Evolutionary conservation across 2,329 filamentous ascomycete species (phyloP).

Genomic region (Aaosphaeria pasadenensis): DNA sequence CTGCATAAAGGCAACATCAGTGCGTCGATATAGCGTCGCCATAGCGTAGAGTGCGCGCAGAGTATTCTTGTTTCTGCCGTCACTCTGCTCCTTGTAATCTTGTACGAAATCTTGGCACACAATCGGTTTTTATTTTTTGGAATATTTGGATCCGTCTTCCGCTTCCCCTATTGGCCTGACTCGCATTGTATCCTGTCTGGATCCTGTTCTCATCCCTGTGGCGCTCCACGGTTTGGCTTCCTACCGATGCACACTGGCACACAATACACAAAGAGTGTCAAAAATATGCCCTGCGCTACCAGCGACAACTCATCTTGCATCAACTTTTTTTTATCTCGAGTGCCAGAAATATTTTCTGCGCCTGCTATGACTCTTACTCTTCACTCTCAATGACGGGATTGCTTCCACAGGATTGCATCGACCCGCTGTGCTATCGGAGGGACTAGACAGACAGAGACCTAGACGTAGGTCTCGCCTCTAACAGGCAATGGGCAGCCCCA

Average conservation of each 20-base stretch:
- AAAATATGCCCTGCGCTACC: constrained; percentile 24
- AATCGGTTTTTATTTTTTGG: constrained; percentile 32
- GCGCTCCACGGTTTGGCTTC: constrained; percentile 16
- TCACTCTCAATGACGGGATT: constrained; percentile 13
- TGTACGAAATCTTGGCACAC: constrained; percentile 29
- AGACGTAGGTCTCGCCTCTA: constrained; percentile 6
- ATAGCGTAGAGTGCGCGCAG: constrained; percentile 6
- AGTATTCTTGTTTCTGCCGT: constrained; percentile 25
- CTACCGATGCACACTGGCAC: constrained; percentile 26
- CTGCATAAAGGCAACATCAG: constrained; percentile 24
- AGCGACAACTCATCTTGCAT: constrained; percentile 37
- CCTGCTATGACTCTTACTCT: constrained; percentile 23
- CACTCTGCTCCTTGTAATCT: constrained; percentile 26
- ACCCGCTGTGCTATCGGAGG: neutral
- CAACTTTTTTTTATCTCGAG: too few relatives aligned
- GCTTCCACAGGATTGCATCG: constrained; percentile 6
- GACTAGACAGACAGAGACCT: constrained; percentile 19
- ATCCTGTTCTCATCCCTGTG: constrained; percentile 13
- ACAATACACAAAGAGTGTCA: constrained; percentile 18
- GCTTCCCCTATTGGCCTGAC: constrained; percentile 24
- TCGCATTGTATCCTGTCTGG: constrained; percentile 1
- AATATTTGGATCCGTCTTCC: constrained; percentile 5
- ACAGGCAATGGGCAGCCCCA: constrained; percentile 17
- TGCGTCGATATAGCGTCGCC: too few relatives aligned
- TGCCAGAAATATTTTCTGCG: constrained; percentile 16